Conservation (phyloP, 352 stramenopile genomes). For the Pythium pyrilobum region DNA sequence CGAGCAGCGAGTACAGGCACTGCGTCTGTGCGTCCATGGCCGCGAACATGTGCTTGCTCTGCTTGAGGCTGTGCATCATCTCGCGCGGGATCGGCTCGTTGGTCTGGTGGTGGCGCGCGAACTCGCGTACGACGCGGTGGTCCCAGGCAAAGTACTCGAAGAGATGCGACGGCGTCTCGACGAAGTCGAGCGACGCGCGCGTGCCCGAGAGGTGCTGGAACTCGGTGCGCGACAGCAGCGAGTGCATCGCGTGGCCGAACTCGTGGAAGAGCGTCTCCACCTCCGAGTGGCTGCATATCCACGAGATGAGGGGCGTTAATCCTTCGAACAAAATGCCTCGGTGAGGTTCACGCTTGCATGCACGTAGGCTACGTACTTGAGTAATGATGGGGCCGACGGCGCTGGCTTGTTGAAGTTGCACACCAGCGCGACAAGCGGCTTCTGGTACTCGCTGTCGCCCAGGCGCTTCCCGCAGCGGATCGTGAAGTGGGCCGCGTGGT, state of each 20-base stretch:
- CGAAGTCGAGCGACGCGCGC: conserved; percentile 92
- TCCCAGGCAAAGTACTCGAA: conserved; percentile 98
- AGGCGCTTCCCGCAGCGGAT: conserved; percentile 90
- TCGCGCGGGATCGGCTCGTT: conserved; percentile 64
- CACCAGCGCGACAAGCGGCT: conserved; percentile 93
- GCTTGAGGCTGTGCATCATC: conserved; percentile 70
- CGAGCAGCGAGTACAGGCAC: conserved; percentile 79
- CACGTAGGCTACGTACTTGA: conserved; percentile 41
- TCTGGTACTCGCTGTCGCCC: conserved; percentile 76
- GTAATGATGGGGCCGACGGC: conserved; percentile 55
- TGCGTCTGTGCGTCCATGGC: conserved; percentile 88
- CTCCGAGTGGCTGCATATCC: conserved; percentile 85
- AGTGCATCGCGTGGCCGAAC: conserved; percentile 97
- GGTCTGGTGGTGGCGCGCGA: conserved; percentile 81
- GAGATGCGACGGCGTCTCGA: conserved; percentile 94
- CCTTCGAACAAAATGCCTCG: neutral
- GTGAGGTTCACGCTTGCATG: too few species aligned
- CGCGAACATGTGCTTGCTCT: conserved; percentile 86
- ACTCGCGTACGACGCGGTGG: conserved; percentile 75
- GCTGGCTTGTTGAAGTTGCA: conserved; percentile 86
- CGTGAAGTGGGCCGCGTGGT: conserved; percentile 93
- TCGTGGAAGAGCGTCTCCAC: conserved; percentile 98
- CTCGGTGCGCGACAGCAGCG: conserved; percentile 91
- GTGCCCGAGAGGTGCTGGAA: conserved; percentile 98
- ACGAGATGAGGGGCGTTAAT: neutral